Evolutionary conservation across 768 basidiomycete genomes (phyloP).

Genomic region (Floccularia luteovirens): DNA sequence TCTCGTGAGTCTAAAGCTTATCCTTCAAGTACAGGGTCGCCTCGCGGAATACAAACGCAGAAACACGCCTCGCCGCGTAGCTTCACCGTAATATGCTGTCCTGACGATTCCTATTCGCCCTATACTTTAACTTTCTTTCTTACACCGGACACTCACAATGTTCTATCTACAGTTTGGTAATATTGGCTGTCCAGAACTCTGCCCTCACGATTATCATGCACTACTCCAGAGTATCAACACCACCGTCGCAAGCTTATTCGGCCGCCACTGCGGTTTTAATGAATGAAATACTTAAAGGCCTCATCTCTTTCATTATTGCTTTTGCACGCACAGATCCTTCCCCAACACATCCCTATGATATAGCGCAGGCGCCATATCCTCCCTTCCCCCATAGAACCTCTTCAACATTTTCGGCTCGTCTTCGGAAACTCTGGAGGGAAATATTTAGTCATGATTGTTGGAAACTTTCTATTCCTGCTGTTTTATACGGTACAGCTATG

Average conservation of each 20-base stretch:
- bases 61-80: too few species aligned
- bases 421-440: constrained; percentile 53
- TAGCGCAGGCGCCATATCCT: constrained; percentile 21
- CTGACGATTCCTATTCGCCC: too few species aligned
- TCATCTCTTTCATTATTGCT: constrained; percentile 85
- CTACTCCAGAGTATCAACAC: constrained; percentile 81
- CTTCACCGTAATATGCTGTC: too few species aligned
- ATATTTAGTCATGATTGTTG: constrained; percentile 90
- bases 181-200: constrained; percentile 91
- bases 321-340: constrained; percentile 47
- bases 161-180: constrained; percentile 58
- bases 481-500: constrained; percentile 64
- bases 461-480: constrained; percentile 95
- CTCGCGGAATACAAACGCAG: too few species aligned
- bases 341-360: constrained; percentile 14
- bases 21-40: constrained; percentile 1
- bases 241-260: constrained; percentile 74
- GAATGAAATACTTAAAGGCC: constrained; percentile 90
- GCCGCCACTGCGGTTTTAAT: constrained; percentile 92
- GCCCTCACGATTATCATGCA: constrained; percentile 91
- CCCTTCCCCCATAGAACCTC: too few species aligned
- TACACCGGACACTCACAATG: too few species aligned
- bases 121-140: too few species aligned
- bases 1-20: constrained; percentile 47
- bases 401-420: constrained; percentile 31